A percentile compares a stretch with the other conserved stretches of the same genome.
phyloP scores from a whole-genome alignment of 2,329 filamentous ascomycete genomes.

The Zasmidium citrigriseum region DNA sequence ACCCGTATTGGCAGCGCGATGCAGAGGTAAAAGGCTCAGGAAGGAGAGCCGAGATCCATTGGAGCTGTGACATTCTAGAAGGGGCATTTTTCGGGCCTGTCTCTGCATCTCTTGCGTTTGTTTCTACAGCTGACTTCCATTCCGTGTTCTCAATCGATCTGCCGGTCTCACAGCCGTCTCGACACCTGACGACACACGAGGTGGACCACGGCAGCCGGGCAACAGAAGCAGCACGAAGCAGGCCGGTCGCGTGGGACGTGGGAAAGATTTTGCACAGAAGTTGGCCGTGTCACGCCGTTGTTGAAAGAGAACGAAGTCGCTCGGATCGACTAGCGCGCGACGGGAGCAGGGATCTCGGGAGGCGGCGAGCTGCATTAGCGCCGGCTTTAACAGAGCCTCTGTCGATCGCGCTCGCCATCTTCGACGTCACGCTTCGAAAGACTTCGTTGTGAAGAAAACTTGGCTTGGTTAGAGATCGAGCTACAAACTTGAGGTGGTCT shows the following conservation, averaged over 20 bases:
- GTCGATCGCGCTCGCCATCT: not conserved
- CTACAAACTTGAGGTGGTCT: no score
- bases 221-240: not conserved
- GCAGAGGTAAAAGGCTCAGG: not conserved
- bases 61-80: no score
- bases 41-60: not conserved
- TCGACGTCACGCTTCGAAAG: not conserved
- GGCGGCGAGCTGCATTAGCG: constrained; percentile 1
- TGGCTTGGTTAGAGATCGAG: no score
- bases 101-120: not conserved
- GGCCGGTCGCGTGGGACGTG: not conserved
- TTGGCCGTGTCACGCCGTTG: constrained; percentile 3
- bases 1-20: not conserved
- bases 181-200: constrained; percentile 1
- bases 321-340: not conserved
- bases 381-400: not conserved
- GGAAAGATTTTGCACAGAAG: constrained; percentile 6
- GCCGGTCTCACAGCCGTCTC: not conserved
- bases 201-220: not conserved
- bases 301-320: not conserved
- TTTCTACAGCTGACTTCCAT: not conserved
- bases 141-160: not conserved
- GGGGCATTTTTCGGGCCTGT: not conserved
- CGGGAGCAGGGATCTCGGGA: not conserved
- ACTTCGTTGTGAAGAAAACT: no score